Conservation (phyloP, 192 early-diverging fungal genomes). For the Coemansia sp. region DNA sequence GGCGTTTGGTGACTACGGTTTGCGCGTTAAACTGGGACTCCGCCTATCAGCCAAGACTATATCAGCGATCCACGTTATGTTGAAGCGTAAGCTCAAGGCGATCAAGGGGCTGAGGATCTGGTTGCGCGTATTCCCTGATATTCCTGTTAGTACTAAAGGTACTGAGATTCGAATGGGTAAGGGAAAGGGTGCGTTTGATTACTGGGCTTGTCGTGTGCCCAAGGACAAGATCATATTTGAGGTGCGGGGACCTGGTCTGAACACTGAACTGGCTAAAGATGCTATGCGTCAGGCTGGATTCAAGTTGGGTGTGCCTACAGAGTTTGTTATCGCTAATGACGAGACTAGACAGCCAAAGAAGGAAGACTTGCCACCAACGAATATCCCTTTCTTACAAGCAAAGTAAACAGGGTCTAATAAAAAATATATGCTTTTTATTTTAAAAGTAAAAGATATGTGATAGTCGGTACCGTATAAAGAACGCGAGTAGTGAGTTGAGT, state of each 20-base stretch:
- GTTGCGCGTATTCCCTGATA: slow-evolving; percentile 89
- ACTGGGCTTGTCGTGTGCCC: slow-evolving; percentile 88
- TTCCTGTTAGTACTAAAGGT: slow-evolving; percentile 90
- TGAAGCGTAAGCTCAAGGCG: slow-evolving; percentile 80
- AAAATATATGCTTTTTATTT: neutral
- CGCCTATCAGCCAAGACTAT: slow-evolving; percentile 83
- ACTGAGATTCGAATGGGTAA: slow-evolving; percentile 97
- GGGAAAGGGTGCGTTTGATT: slow-evolving; percentile 94
- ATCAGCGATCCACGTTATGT: slow-evolving; percentile 70
- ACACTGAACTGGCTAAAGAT: slow-evolving; percentile 65
- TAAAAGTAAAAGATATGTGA: slow-evolving; percentile 81
- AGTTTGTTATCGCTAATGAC: slow-evolving; percentile 47
- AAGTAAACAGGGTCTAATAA: slow-evolving; percentile 18
- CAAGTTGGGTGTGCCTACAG: slow-evolving; percentile 49
- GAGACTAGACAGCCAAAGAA: slow-evolving; percentile 52
- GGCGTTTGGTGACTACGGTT: slow-evolving; percentile 88
- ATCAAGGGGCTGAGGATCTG: slow-evolving; percentile 86
- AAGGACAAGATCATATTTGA: slow-evolving; percentile 91
- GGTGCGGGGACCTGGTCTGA: slow-evolving; percentile 73
- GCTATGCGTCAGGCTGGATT: slow-evolving; percentile 52
- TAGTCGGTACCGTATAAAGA: slow-evolving; percentile 79
- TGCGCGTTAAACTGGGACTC: slow-evolving; percentile 83
- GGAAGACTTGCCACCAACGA: slow-evolving; percentile 42
- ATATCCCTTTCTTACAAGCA: slow-evolving; percentile 51
- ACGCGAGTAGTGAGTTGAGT: slow-evolving; percentile 69